Conservation (phyloP, 768 basidiomycete species). For the Trichaptum fuscoviolaceum region DNA sequence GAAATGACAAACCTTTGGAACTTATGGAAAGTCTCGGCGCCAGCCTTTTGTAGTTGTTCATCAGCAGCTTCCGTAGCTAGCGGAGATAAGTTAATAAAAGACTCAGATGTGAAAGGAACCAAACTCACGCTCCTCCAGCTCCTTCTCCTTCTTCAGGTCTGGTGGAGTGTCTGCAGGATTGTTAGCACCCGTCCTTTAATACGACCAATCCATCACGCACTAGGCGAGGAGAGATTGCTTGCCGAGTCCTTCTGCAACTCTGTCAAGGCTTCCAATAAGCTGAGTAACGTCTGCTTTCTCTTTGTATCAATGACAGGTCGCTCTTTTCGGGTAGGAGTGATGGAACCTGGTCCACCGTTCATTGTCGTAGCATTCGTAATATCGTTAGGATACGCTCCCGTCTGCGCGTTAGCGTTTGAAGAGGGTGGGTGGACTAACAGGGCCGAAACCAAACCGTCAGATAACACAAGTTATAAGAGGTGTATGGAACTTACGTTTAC, state of each 20-base stretch:
- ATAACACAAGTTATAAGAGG: not conserved
- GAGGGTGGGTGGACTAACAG: not conserved
- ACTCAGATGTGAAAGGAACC: slow-evolving; percentile 4
- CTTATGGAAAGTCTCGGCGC: slow-evolving; percentile 57
- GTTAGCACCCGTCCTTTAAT: not conserved
- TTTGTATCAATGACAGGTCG: slow-evolving; percentile 20
- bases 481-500: not conserved
- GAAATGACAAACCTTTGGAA: slow-evolving; percentile 48
- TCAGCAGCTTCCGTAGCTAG: slow-evolving; percentile 50
- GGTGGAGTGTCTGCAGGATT: slow-evolving; percentile 8
- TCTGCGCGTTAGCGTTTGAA: not conserved
- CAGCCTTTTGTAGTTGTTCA: slow-evolving; percentile 62
- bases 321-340: slow-evolving; percentile 20
- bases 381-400: not conserved
- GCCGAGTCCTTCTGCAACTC: slow-evolving; percentile 38
- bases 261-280: slow-evolving; percentile 40
- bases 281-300: slow-evolving; percentile 43
- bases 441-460: not conserved
- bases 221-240: slow-evolving; percentile 20
- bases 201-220: slow-evolving; percentile 21
- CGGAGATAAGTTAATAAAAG: not conserved
- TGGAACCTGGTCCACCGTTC: not conserved
- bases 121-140: slow-evolving; percentile 60
- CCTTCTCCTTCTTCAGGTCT: slow-evolving; percentile 49
- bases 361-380: not conserved